Base-by-base conservation (phyloP, 805 yeast species). In the Saccharomycodes ludwigii region DNA sequence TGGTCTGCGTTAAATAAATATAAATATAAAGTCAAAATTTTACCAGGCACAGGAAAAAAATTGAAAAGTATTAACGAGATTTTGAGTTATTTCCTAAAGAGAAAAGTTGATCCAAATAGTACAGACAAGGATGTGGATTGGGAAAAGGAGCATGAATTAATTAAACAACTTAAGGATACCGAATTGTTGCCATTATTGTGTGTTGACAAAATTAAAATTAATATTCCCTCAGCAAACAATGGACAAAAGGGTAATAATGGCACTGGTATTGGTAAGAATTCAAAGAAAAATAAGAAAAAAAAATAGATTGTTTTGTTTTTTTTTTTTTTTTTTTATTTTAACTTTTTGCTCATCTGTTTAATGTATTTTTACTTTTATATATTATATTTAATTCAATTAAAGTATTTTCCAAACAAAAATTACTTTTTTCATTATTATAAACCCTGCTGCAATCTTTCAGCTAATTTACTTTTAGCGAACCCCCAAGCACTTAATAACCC, bases 401-500 rank as follows among this genome's bases (percentile, higher is more conserved):
- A n/a, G n/a, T n/a, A n/a, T n/a, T n/a, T n/a, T n/a, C n/a, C n/a
- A 11, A 8, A n/a, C 27, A 11, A 15, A 6, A 22, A 19, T 19
- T 26, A 18, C 18, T 11, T 14, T 24, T 31, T 14, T 23, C 15
- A 14, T 12, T 10, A 25, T 42, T 44, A 61, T 41, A 59, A 41
- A 31, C 61, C 57, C 40, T 61, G 71, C 41, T 66, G 65, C 34
- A 68, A 52, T 43, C 65, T 65, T 48, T 70, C 73, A 29, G 71
- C 63, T 20, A 72, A 50, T 43, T 76, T 82, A 48, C 80, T 82
- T 41, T 73, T 75, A 16, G 95, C 95, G 56, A 86, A 81, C 28
- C 83, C 78, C 65, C 83, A 82, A 11, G 94, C 94, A 54, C 75
- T 79, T 55, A 79, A 63, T 40, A 91, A 60, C 34, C 88, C 85